Percentiles rank a stretch among this genome's conserved stretches.
These are phyloP conservation scores for Saccharomycopsis fibuligera DNA, from an alignment of 805 yeast species.

Conservation along the genomic window DNA sequence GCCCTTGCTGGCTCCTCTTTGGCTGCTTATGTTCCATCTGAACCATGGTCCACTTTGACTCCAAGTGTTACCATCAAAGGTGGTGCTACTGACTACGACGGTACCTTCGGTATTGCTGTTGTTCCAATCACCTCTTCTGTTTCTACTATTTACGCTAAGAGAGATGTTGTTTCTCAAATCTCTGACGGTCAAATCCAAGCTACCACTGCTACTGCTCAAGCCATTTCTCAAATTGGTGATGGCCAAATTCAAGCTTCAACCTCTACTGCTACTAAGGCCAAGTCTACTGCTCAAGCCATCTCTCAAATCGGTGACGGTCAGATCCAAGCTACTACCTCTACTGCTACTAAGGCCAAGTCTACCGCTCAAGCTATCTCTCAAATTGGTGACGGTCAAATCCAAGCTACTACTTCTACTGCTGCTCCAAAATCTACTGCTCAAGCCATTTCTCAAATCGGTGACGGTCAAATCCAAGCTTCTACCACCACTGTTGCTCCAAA, in stretches of 20 bases:
- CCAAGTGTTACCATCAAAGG: conserved; percentile 49
- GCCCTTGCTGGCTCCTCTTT: conserved; percentile 42
- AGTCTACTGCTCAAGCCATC: conserved; percentile 25
- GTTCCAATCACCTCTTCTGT: conserved; percentile 32
- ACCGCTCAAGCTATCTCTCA: conserved; percentile 20
- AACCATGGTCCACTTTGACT: conserved; percentile 68
- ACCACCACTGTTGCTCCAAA: conserved; percentile 27
- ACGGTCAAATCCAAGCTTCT: conserved; percentile 41
- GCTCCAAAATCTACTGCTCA: conserved; percentile 30
- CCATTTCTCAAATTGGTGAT: conserved; percentile 47
- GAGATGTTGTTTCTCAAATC: conserved; percentile 24
- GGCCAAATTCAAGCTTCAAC: conserved; percentile 53
- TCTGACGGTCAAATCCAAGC: conserved; percentile 25
- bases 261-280: conserved; percentile 24
- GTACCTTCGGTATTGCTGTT: conserved; percentile 64
- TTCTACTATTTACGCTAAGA: conserved; percentile 17
- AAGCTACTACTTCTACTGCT: conserved; percentile 31
- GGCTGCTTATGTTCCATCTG: conserved; percentile 61
- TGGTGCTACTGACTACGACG: conserved; percentile 50
- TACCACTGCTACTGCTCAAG: conserved; percentile 29
- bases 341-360: conserved; percentile 27
- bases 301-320: conserved; percentile 44
- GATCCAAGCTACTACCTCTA: conserved; percentile 29
- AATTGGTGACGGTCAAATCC: conserved; percentile 30
- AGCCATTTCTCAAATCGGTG: conserved; percentile 38